phyloP scores from a whole-genome alignment of 257 asterid genomes.

The Solanum peruvianum region DNA sequence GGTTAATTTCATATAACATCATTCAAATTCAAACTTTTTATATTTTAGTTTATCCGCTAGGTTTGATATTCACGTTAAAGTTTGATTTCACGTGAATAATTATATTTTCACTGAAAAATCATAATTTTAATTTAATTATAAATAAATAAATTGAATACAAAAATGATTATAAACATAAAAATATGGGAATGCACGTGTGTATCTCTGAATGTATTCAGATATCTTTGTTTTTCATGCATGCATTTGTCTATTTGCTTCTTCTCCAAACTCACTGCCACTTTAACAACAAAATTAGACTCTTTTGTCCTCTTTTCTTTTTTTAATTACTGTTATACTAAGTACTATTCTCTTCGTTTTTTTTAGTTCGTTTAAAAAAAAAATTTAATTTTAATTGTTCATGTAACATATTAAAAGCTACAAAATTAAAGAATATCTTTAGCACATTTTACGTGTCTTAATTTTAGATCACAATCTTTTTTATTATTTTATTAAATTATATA shows the following conservation, averaged over 20 bases:
- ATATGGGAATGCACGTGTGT: conserved; percentile 12
- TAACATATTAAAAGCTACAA: too few species aligned
- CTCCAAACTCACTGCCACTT: background rate
- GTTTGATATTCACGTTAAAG: background rate
- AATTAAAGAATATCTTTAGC: accelerated
- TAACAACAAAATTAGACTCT: background rate
- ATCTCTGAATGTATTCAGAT: background rate
- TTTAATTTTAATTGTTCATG: background rate
- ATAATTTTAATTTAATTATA: background rate
- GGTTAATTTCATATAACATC: background rate
- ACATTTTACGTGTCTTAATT: too few species aligned
- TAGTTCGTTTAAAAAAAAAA: too few species aligned
- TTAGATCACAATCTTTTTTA: background rate
- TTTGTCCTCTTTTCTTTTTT: background rate
- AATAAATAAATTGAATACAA: background rate
- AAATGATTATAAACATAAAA: background rate
- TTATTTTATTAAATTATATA: too few species aligned
- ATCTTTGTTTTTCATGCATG: background rate
- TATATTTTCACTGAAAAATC: too few species aligned
- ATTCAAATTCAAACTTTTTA: background rate
- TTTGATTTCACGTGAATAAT: too few species aligned
- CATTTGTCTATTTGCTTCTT: background rate
- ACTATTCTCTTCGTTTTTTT: background rate
- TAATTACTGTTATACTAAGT: background rate
- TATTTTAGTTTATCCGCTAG: background rate